Evolutionary conservation across 2,329 filamentous ascomycete genomes (phyloP).

Genomic region (Tolypocladium tropicale): DNA sequence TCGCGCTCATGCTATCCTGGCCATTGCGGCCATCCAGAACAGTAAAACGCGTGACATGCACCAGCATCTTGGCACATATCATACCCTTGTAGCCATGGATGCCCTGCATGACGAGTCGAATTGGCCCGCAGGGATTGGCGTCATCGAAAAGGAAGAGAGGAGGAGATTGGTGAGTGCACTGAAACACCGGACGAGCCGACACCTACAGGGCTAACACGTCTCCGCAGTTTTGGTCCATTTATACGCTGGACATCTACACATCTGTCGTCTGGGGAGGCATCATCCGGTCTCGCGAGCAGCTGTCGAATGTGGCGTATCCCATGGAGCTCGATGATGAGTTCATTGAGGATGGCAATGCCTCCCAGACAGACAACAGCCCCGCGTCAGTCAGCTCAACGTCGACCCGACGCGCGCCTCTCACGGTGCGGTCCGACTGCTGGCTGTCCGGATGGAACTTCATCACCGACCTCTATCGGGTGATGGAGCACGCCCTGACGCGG

Average conservation of each 20-base stretch:
- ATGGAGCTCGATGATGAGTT: slow-evolving; percentile 29
- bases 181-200: neutral
- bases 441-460: slow-evolving; percentile 47
- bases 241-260: slow-evolving; percentile 44
- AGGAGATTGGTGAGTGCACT: slow-evolving; percentile 26
- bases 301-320: slow-evolving; percentile 13
- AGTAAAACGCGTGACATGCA: slow-evolving; percentile 38
- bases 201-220: neutral
- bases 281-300: slow-evolving; percentile 12
- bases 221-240: slow-evolving; percentile 43
- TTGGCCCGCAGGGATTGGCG: slow-evolving; percentile 35
- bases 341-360: slow-evolving; percentile 17
- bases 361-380: neutral
- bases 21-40: slow-evolving; percentile 40
- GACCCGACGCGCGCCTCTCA: slow-evolving; percentile 1
- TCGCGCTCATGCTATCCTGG: slow-evolving; percentile 29
- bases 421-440: slow-evolving; percentile 25
- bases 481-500: slow-evolving; percentile 36
- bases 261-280: slow-evolving; percentile 36
- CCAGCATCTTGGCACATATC: slow-evolving; percentile 38
- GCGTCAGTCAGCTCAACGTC: slow-evolving; percentile 1
- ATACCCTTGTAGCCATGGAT: slow-evolving; percentile 36
- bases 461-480: slow-evolving; percentile 43
- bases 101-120: slow-evolving; percentile 41
- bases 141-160: slow-evolving; percentile 36